A percentile compares a stretch with the other conserved stretches of the same genome.
phyloP scores from a whole-genome alignment of 352 stramenopile species.

The Phytophthora capsici region DNA sequence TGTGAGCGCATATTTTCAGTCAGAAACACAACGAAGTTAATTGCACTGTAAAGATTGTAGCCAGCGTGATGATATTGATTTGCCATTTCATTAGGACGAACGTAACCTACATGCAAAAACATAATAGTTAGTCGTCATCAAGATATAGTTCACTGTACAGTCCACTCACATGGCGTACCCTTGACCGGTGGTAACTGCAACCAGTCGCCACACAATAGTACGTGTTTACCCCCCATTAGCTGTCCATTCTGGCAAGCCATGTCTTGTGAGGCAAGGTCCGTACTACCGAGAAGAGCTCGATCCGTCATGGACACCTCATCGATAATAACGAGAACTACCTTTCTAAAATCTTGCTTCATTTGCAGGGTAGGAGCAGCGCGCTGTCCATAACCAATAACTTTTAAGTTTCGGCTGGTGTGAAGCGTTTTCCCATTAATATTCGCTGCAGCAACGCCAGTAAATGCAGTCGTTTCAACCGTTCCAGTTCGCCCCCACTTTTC shows the following conservation, averaged over 20 bases:
- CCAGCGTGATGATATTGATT: neutral
- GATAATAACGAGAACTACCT: neutral
- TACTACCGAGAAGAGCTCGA: neutral
- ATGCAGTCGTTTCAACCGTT: neutral
- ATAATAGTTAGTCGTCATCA: neutral
- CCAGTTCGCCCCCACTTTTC: neutral
- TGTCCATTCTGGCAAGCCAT: neutral
- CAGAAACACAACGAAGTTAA: neutral
- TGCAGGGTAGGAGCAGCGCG: neutral
- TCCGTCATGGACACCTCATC: neutral
- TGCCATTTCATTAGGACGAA: no score
- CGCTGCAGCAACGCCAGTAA: neutral
- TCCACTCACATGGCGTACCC: neutral
- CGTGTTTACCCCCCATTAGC: neutral
- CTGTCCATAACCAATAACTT: neutral
- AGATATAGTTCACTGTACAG: neutral
- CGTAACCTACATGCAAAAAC: no score
- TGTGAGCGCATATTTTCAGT: no score
- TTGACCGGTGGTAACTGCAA: neutral
- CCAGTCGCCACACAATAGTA: no score
- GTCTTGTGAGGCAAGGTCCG: neutral
- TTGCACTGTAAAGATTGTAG: neutral
- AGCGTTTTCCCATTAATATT: neutral
- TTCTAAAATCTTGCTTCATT: neutral
- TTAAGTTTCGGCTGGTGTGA: neutral